Base-by-base conservation (phyloP, 345 rosid species). In the Limnanthes douglasii region DNA sequence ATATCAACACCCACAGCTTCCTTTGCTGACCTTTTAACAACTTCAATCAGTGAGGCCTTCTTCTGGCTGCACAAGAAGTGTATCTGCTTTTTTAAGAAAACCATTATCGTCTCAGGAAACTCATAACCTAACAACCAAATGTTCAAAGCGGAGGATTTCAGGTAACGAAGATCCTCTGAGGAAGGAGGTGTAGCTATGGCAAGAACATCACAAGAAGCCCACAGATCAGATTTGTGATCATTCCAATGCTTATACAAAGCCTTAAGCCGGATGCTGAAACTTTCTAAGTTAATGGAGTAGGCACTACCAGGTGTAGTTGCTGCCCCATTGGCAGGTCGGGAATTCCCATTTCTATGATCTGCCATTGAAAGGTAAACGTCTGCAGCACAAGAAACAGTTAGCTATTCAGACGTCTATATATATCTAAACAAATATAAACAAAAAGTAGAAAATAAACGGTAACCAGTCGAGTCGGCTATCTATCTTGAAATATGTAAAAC, bases 31-130 rank as follows among this genome's bases (percentile, higher is more conserved):
- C 21, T 56, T 43, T 60, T 72, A 37, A 88, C 72, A 58, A 61
- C 78, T 36, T 65, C 76, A 57, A 88, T 95, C 34, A 81, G 38
- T 25, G 78, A 60, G 2, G 72, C 82, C 59, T 86, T 86, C 64
- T 63, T 81, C 59, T 60, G 78, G 56, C 84, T 78, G 45, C 86
- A 75, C 52, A 81, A 57, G 55, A 86, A 70, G 50, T 78, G 96
- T 21, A 86, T 65, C 65, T 83, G 80, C 61, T 66, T 76, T 56
- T 50, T 50, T 30, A 57, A 53, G 40, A 88, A 88, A 36, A 88
- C 86, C 86, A 88, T 88, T 11, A 88, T 66, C 0, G 97, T 83
- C 68, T 83, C 95, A 0, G 95, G 97, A 45, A 88, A 88, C 72
- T 83, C 97, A 26, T 78, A 88, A 18, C 95, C 95, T 18, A 88